Evolutionary conservation across 2,329 filamentous ascomycete genomes (phyloP).

Genomic region (Nemania abortiva): DNA sequence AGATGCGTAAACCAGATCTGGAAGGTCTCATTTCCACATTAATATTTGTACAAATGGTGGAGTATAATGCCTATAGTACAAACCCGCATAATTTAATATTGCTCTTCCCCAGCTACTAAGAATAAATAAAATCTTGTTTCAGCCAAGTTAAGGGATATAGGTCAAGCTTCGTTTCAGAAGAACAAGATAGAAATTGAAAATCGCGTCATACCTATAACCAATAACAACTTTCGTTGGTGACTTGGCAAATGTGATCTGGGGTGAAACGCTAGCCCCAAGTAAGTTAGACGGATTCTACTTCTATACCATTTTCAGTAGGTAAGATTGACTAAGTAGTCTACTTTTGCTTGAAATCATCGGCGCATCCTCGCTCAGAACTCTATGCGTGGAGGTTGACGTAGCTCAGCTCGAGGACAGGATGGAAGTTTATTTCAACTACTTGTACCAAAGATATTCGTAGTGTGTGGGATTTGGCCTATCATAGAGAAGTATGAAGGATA

Average conservation of each 20-base stretch:
- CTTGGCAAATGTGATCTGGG: background rate
- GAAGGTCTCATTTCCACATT: background rate
- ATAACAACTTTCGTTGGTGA: background rate
- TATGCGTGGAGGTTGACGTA: background rate
- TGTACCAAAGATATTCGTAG: background rate
- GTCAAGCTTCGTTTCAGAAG: too few species aligned
- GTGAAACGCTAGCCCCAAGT: background rate
- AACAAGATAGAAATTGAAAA: background rate
- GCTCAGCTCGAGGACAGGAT: background rate
- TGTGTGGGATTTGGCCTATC: background rate
- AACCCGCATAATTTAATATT: too few species aligned
- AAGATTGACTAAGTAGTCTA: background rate
- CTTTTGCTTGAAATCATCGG: background rate
- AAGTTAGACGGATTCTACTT: background rate
- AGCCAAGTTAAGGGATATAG: too few species aligned
- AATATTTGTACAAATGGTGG: too few species aligned
- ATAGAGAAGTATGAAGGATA: background rate
- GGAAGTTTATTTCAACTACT: background rate
- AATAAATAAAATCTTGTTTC: background rate
- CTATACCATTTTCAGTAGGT: background rate
- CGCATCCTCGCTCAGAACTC: background rate
- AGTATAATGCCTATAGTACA: too few species aligned
- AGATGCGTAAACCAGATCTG: background rate
- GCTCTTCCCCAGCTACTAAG: background rate
- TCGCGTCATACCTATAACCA: background rate